These are phyloP conservation scores for Patellifolia procumbens DNA, from an alignment of 179 eudicot species.

Conservation along the genomic window DNA sequence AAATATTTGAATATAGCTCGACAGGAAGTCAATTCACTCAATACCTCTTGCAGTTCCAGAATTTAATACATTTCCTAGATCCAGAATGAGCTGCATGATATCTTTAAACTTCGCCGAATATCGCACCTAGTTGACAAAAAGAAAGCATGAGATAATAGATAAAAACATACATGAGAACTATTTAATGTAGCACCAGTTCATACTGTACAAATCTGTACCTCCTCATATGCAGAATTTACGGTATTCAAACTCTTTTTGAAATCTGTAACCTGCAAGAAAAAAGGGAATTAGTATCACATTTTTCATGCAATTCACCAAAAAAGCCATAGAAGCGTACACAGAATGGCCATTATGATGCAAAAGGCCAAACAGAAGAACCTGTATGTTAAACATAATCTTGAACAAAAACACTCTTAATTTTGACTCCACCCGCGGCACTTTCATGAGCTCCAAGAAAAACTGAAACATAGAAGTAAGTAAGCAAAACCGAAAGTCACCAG, in stretches of 20 bases:
- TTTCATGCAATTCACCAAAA: background rate
- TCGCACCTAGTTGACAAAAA: conserved; percentile 59
- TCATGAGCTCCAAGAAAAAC: conserved; percentile 97
- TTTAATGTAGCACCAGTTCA: conserved; percentile 20
- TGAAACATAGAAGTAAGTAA: conserved; percentile 30
- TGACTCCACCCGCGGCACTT: conserved; percentile 97
- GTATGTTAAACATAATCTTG: conserved; percentile 87
- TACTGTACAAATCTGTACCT: conserved; percentile 45
- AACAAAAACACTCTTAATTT: conserved; percentile 88
- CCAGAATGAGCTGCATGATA: conserved; percentile 70
- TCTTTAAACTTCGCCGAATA: conserved; percentile 78
- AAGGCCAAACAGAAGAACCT: conserved; percentile 49
- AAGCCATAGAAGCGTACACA: background rate
- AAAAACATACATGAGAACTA: conserved; percentile 23
- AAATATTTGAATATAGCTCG: background rate
- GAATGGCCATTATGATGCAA: conserved; percentile 3
- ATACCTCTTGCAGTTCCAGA: conserved; percentile 98
- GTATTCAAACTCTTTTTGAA: conserved; percentile 76
- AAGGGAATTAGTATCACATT: conserved; percentile 14
- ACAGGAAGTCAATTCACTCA: background rate
- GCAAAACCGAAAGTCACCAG: conserved; percentile 14
- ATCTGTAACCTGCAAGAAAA: conserved; percentile 65
- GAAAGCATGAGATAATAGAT: conserved; percentile 21
- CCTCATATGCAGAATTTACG: conserved; percentile 83
- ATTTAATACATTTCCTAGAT: conserved; percentile 81